Conservation (phyloP, 495 filamentous ascomycete species). For the Corynascus novoguineensis region DNA sequence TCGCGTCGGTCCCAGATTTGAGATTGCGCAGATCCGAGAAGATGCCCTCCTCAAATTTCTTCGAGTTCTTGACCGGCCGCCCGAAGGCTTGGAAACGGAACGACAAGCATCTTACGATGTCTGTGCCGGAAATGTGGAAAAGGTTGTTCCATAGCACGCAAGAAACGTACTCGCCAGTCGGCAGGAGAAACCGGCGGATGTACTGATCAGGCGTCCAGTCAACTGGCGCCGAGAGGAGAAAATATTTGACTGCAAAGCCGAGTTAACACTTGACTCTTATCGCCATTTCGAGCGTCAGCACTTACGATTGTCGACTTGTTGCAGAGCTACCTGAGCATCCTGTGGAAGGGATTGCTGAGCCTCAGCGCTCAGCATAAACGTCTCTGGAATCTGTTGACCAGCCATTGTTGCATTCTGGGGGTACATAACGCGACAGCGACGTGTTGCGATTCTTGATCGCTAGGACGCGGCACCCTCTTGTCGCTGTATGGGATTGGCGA, state of each 20-base stretch:
- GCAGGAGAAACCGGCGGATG: slow-evolving; percentile 89
- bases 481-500: neutral
- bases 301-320: slow-evolving; percentile 98
- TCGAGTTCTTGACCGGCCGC: slow-evolving; percentile 97
- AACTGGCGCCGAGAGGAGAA: slow-evolving; percentile 95
- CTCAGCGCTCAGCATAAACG: slow-evolving; percentile 94
- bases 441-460: slow-evolving; percentile 6
- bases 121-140: slow-evolving; percentile 97
- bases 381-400: slow-evolving; percentile 80
- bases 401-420: slow-evolving; percentile 48
- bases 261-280: slow-evolving; percentile 9
- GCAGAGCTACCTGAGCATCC: slow-evolving; percentile 93
- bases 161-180: slow-evolving; percentile 97
- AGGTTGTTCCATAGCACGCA: slow-evolving; percentile 98
- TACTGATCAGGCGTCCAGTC: slow-evolving; percentile 97
- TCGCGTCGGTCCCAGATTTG: slow-evolving; percentile 98
- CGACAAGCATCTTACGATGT: slow-evolving; percentile 96
- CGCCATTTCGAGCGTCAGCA: slow-evolving; percentile 15
- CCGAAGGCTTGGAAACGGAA: slow-evolving; percentile 99
- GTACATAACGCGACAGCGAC: slow-evolving; percentile 43
- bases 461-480: slow-evolving; percentile 18
- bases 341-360: slow-evolving; percentile 93
- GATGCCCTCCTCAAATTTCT: slow-evolving; percentile 99
- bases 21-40: slow-evolving; percentile 98
- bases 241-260: slow-evolving; percentile 80